phyloP scores from a whole-genome alignment of 192 early-diverging fungal genomes.

The Coemansia sp. region DNA sequence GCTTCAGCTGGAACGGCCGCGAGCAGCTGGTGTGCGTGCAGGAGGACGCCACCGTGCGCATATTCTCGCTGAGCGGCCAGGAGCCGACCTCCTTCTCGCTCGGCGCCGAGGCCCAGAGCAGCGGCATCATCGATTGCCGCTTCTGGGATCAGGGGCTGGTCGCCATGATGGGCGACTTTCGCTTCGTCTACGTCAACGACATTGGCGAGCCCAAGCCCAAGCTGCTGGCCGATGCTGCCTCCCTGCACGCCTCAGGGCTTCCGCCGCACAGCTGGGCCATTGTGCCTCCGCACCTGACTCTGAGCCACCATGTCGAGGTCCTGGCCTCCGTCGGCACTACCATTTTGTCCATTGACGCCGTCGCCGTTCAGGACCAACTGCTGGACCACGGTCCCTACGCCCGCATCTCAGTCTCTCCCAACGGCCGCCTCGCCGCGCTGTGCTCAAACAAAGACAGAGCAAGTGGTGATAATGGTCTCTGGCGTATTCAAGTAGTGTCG shows the following conservation, averaged over 20 bases:
- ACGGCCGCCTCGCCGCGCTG: slow-evolving; percentile 91
- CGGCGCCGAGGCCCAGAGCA: slow-evolving; percentile 72
- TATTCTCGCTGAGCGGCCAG: slow-evolving; percentile 85
- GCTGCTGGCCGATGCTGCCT: slow-evolving; percentile 70
- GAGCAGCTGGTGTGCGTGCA: slow-evolving; percentile 89
- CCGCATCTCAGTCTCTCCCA: slow-evolving; percentile 89
- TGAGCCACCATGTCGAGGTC: slow-evolving; percentile 91
- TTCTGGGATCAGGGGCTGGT: slow-evolving; percentile 94
- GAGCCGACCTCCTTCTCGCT: slow-evolving; percentile 54
- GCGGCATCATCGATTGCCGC: slow-evolving; percentile 78
- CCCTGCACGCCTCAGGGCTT: slow-evolving; percentile 61
- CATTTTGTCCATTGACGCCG: slow-evolving; percentile 81
- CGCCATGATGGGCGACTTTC: slow-evolving; percentile 82
- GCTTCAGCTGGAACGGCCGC: slow-evolving; percentile 88
- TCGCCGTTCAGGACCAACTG: slow-evolving; percentile 77
- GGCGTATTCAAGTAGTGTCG: slow-evolving; percentile 90
- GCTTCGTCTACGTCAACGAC: slow-evolving; percentile 83
- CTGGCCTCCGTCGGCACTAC: slow-evolving; percentile 76
- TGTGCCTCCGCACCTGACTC: slow-evolving; percentile 83
- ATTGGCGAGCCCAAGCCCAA: slow-evolving; percentile 85
- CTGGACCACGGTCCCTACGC: slow-evolving; percentile 89
- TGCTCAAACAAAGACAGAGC: slow-evolving; percentile 74
- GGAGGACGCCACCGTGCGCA: slow-evolving; percentile 80
- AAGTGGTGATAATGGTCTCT: no score
- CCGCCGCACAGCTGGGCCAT: slow-evolving; percentile 91